A percentile compares a stretch with the other conserved stretches of the same genome.
Conservation (phyloP, 2,329 filamentous ascomycete species). For the Fusarium scirpi region DNA sequence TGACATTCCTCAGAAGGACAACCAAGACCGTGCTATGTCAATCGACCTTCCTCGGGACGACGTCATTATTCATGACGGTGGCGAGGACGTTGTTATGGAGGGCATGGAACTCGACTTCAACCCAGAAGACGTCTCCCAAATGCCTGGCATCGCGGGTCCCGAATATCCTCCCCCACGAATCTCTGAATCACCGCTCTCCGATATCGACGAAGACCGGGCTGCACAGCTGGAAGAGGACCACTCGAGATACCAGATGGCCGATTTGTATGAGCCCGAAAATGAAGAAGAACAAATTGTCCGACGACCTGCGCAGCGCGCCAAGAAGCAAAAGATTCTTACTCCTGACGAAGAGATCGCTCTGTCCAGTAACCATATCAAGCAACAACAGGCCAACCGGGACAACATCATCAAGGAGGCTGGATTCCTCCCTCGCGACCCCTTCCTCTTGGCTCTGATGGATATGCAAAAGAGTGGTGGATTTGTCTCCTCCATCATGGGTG, state of each 20-base stretch:
- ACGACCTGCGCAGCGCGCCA: constrained; percentile 77
- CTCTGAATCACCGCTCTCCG: constrained; percentile 77
- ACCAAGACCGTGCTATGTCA: constrained; percentile 66
- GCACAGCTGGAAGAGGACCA: constrained; percentile 70
- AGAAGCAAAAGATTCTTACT: constrained; percentile 82
- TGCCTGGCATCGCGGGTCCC: constrained; percentile 61
- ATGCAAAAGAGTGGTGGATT: constrained; percentile 94
- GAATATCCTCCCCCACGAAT: constrained; percentile 69
- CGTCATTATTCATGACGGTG: constrained; percentile 71
- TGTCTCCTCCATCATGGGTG: constrained; percentile 86
- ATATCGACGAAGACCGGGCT: constrained; percentile 73
- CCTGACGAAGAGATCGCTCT: constrained; percentile 86
- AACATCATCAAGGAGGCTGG: constrained; percentile 86
- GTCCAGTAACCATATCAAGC: constrained; percentile 81
- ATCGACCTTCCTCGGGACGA: constrained; percentile 65
- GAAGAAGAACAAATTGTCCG: constrained; percentile 70
- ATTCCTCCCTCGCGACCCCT: constrained; percentile 88
- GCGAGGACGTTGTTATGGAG: constrained; percentile 70
- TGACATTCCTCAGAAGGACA: constrained; percentile 65
- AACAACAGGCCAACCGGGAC: constrained; percentile 86
- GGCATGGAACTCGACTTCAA: constrained; percentile 73
- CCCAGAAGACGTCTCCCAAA: constrained; percentile 69
- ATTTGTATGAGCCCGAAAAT: constrained; percentile 71
- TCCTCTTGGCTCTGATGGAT: constrained; percentile 87
- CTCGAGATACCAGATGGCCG: constrained; percentile 64